Conservation (phyloP, 371 early-diverging fungal species). For the Nematocida minor region DNA sequence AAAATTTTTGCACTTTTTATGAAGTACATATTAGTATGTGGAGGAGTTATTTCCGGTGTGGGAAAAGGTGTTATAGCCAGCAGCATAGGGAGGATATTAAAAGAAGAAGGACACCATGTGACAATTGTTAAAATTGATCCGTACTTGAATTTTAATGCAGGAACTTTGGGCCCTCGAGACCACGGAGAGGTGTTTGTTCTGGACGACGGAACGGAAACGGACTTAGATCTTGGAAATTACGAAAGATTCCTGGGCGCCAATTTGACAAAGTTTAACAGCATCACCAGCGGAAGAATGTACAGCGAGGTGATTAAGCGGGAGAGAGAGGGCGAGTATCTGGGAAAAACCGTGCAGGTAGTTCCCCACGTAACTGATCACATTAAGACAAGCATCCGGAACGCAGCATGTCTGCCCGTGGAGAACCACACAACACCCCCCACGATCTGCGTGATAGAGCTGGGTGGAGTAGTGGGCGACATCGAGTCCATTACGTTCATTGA, state of each 20-base stretch:
- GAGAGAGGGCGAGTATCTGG: slow-evolving; percentile 86
- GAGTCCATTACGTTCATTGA: slow-evolving; percentile 95
- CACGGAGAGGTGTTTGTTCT: slow-evolving; percentile 95
- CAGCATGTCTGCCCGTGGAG: slow-evolving; percentile 71
- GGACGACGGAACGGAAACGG: slow-evolving; percentile 96
- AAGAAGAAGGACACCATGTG: slow-evolving; percentile 81
- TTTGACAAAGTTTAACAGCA: slow-evolving; percentile 85
- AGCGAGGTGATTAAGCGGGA: slow-evolving; percentile 82
- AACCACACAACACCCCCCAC: slow-evolving; percentile 69
- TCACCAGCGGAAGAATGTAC: slow-evolving; percentile 96
- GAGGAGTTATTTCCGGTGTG: slow-evolving; percentile 94
- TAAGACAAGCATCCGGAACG: slow-evolving; percentile 88
- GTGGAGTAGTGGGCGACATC: slow-evolving; percentile 96
- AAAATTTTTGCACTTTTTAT: slow-evolving; percentile 51
- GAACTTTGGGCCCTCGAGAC: slow-evolving; percentile 87
- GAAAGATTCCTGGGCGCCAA: slow-evolving; percentile 89
- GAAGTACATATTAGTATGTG: slow-evolving; percentile 85
- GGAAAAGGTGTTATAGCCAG: slow-evolving; percentile 97
- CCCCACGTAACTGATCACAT: slow-evolving; percentile 93
- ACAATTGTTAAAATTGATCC: slow-evolving; percentile 98
- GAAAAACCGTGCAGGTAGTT: slow-evolving; percentile 94
- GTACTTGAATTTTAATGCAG: slow-evolving; percentile 96
- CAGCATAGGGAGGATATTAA: slow-evolving; percentile 85
- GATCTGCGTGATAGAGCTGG: slow-evolving; percentile 93
- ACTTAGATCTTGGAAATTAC: slow-evolving; percentile 95